Base-by-base conservation (phyloP, 805 yeast genomes). In the Kregervanrija fluxuum region DNA sequence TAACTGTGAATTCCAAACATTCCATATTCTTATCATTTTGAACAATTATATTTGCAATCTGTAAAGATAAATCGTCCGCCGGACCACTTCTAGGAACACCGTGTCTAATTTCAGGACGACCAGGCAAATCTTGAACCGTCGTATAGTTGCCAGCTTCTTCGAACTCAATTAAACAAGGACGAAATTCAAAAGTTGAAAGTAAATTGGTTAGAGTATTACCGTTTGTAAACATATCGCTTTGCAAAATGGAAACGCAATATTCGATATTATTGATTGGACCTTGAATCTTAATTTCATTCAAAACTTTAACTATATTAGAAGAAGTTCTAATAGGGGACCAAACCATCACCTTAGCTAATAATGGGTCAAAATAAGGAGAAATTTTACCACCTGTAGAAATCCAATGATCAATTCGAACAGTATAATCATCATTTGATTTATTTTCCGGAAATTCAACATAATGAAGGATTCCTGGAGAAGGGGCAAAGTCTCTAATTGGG, bases 101-200 rank as follows among this genome's bases (percentile, higher is more conserved):
- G 37, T 57, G 59, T 37, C 53, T 54, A 15, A 37, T n/a, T n/a
- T 36, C 41, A 17, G 44, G 44, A 39, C 59, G 50, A 15, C 67
- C 69, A 1, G 67, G 68, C 50, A 64, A 69, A 54, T 74, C 79
- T 54, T 74, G 79, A 33, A 74, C 72, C 1, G 78, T 72, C 33
- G 79, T 74, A 58, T 73, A 74, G 30, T 75, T 76, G 48, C 77
- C 77, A 3, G 73, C 66, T 8, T 59, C 57, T 15, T 47, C 47
- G 42, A 59, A 58, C 34, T 59, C 64, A 37, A 59, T 44, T 9
- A 59, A 41, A 17, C 48, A 51, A 15, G 64, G 60, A 8, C 30
- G 17, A 40, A 50, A 60, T 1, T 36, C 37, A 38, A 59, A 59
- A 4, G 42, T 38, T 15, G 45, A 45, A 22, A 56, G 43, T 39